phyloP scores from a whole-genome alignment of 2,329 filamentous ascomycete genomes.

The Boeremia lycopersici region DNA sequence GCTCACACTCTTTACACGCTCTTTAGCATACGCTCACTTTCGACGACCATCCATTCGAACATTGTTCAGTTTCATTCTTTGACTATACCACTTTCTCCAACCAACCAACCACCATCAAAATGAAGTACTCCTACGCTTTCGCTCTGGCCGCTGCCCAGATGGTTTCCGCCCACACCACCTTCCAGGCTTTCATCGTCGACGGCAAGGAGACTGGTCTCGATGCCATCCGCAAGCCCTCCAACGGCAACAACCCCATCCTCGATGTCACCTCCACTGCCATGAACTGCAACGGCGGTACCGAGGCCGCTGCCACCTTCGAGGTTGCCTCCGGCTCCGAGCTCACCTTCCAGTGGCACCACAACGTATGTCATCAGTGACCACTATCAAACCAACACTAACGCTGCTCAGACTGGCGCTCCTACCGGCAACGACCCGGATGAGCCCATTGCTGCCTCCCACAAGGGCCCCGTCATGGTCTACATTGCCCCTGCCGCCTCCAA shows the following conservation, averaged over 20 bases:
- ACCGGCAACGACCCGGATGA: slow-evolving; percentile 50
- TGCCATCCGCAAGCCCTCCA: slow-evolving; percentile 53
- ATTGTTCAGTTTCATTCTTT: slow-evolving; percentile 29
- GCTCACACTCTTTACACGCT: slow-evolving; percentile 42
- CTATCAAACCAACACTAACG: background rate
- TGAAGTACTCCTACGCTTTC: slow-evolving; percentile 42
- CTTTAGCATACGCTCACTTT: slow-evolving; percentile 39
- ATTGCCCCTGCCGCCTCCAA: slow-evolving; percentile 52
- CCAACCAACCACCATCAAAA: slow-evolving; percentile 32
- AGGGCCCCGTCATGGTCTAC: slow-evolving; percentile 60
- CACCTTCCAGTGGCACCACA: slow-evolving; percentile 58
- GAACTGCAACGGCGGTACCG: slow-evolving; percentile 45
- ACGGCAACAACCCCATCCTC: slow-evolving; percentile 46
- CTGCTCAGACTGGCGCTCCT: background rate
- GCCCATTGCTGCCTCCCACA: slow-evolving; percentile 60
- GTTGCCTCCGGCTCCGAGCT: slow-evolving; percentile 57
- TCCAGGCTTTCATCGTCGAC: slow-evolving; percentile 52
- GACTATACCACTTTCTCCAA: slow-evolving; percentile 23
- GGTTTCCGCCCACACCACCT: slow-evolving; percentile 45
- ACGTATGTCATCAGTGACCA: slow-evolving; percentile 33
- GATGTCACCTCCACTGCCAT: slow-evolving; percentile 46
- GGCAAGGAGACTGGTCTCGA: slow-evolving; percentile 41
- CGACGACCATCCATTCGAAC: slow-evolving; percentile 33
- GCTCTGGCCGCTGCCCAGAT: slow-evolving; percentile 43
- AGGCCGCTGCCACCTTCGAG: slow-evolving; percentile 48